A percentile compares a stretch with the other conserved stretches of the same genome.
These are phyloP conservation scores for Blastobotrys ciferrii DNA, from an alignment of 1,139 yeast species.

Conservation along the genomic window DNA sequence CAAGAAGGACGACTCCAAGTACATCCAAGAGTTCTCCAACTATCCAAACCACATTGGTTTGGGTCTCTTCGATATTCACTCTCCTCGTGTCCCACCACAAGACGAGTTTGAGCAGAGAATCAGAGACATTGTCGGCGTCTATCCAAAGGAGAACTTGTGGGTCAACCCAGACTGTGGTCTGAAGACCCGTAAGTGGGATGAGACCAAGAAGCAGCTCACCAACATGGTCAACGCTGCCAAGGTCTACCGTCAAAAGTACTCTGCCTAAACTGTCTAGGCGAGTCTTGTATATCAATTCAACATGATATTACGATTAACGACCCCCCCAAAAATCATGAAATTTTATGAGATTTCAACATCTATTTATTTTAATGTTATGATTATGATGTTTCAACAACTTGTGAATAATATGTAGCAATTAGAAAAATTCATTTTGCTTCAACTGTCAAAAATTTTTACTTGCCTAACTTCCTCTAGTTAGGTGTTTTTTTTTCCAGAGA, in stretches of 20 bases:
- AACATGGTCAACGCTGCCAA: slow-evolving; percentile 99
- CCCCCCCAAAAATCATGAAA: slow-evolving; percentile 6
- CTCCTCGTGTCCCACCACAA: slow-evolving; percentile 98
- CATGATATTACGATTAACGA: slow-evolving; percentile 10
- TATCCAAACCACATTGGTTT: slow-evolving; percentile 99
- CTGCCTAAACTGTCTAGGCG: slow-evolving; percentile 22
- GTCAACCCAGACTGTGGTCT: slow-evolving; percentile 99
- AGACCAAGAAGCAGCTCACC: slow-evolving; percentile 74
- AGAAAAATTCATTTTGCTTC: slow-evolving; percentile 20
- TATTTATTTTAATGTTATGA: slow-evolving; percentile 18
- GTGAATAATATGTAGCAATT: slow-evolving; percentile 22
- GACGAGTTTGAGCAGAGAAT: slow-evolving; percentile 94
- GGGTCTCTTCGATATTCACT: slow-evolving; percentile 98
- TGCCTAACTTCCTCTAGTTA: no score
- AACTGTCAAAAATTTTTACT: slow-evolving; percentile 22
- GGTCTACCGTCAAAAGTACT: slow-evolving; percentile 66
- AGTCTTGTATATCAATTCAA: slow-evolving; percentile 11
- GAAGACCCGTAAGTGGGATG: slow-evolving; percentile 96
- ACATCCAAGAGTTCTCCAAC: slow-evolving; percentile 94
- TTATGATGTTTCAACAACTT: slow-evolving; percentile 29
- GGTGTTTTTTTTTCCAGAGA: no score
- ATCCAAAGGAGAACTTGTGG: slow-evolving; percentile 98
- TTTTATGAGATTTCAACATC: slow-evolving; percentile 29
- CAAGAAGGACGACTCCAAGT: slow-evolving; percentile 98
- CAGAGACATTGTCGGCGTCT: slow-evolving; percentile 89